phyloP scores from a whole-genome alignment of 2,329 filamentous ascomycete species.

The Aspergillus spinulosporus region DNA sequence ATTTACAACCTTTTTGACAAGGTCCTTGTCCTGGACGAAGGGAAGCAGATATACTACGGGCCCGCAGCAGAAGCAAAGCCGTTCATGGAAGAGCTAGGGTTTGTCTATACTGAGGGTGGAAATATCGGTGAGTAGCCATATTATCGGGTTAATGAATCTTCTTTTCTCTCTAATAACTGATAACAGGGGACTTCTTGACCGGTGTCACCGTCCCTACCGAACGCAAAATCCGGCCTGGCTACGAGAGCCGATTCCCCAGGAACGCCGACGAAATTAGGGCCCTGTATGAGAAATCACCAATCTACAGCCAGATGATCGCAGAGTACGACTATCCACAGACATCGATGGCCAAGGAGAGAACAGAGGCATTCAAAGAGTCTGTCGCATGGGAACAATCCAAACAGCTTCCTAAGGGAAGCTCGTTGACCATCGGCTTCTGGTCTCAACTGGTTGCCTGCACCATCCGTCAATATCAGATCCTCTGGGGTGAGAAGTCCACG shows the following conservation, averaged over 20 bases:
- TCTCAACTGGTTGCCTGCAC: constrained; percentile 60
- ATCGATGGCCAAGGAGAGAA: constrained; percentile 50
- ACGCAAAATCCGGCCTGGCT: constrained; percentile 46
- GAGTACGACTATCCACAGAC: constrained; percentile 61
- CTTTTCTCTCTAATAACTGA: no score
- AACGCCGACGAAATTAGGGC: constrained; percentile 46
- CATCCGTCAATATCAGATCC: constrained; percentile 63
- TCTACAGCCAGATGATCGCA: constrained; percentile 52
- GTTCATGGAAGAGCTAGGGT: constrained; percentile 66
- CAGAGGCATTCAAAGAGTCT: constrained; percentile 55
- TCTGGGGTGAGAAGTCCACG: constrained; percentile 65
- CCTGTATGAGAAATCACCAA: constrained; percentile 55
- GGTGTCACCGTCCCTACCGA: constrained; percentile 61
- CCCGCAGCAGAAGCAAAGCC: constrained; percentile 58
- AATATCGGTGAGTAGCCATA: constrained; percentile 57
- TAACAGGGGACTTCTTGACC: constrained; percentile 53
- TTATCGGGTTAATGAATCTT: no score
- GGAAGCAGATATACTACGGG: constrained; percentile 67
- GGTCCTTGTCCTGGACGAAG: constrained; percentile 66
- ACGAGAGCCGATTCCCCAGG: constrained; percentile 48
- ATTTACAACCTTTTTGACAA: constrained; percentile 72
- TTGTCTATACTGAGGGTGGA: constrained; percentile 61
- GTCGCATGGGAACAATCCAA: constrained; percentile 58
- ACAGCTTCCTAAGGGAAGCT: constrained; percentile 54
- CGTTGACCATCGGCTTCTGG: constrained; percentile 57